Evolutionary conservation across 805 yeast genomes (phyloP).

Genomic region (Kockiozyma suomiensis): DNA sequence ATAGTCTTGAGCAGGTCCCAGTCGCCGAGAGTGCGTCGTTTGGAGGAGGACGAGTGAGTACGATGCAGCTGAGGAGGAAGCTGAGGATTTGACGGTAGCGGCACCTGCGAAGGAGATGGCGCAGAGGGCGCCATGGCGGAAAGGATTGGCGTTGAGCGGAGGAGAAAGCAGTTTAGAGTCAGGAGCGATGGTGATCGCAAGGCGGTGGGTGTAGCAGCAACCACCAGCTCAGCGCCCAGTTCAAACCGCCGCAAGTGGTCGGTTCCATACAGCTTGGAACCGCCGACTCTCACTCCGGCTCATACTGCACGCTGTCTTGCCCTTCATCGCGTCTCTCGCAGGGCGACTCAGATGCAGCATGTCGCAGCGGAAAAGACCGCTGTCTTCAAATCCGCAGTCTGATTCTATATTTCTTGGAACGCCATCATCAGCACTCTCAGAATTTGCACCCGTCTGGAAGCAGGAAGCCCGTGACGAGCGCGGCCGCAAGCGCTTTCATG

Average conservation of each 20-base stretch:
- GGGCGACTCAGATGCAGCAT: constrained; percentile 1
- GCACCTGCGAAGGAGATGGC: constrained; percentile 17
- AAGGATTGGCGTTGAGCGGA: neutral
- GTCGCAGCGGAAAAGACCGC: neutral
- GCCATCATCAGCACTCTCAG: constrained; percentile 7
- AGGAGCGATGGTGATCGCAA: neutral
- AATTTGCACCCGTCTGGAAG: constrained; percentile 34
- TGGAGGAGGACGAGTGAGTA: constrained; percentile 27
- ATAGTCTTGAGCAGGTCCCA: constrained; percentile 95
- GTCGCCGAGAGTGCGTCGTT: constrained; percentile 88
- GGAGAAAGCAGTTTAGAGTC: neutral
- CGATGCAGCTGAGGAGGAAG: constrained; percentile 13
- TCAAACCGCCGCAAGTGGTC: neutral
- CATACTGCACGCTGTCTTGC: too few species aligned
- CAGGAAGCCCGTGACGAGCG: constrained; percentile 37
- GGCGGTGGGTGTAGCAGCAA: neutral
- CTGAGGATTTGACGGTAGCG: constrained; percentile 14
- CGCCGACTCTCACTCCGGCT: too few species aligned
- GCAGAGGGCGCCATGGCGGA: constrained; percentile 18
- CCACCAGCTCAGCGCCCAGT: neutral
- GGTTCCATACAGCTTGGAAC: too few species aligned
- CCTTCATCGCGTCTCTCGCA: too few species aligned
- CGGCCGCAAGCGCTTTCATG: constrained; percentile 40
- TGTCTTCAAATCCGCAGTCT: neutral
- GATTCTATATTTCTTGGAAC: constrained; percentile 24